Base-by-base conservation (phyloP, 2,329 filamentous ascomycete genomes). In the Graphiopsis chlorocephala region DNA sequence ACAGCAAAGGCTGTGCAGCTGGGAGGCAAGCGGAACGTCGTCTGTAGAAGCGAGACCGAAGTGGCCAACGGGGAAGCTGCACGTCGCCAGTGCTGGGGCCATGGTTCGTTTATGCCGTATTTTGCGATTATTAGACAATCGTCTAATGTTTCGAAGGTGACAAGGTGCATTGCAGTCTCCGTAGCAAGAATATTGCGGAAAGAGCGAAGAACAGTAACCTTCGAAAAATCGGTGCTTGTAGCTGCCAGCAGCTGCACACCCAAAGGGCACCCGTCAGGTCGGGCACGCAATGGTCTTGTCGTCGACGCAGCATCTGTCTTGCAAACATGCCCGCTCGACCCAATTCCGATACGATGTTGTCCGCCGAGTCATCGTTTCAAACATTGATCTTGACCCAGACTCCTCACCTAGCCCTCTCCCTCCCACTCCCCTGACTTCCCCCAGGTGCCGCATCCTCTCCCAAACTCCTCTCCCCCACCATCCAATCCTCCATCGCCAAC, bases 401-500 rank as follows among this genome's bases (percentile, higher is more conserved):
- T 1, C n/a, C 38, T 53, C 50, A 53, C 59, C 59, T 26, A 8
- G 33, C 29, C 61, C 52, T 31, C 50, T 61, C 61, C 35, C 61
- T 63, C 15, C 35, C 61, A 25, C 50, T 55, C 14, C 61, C 53
- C 48, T 63, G 52, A 33, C 48, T 55, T 28, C 29, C 48, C 29
- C 61, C 28, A 11, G 26, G 47, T 12, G 23, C 42, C 52, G 50
- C 26, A 53, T 52, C 61, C 14, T 50, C 61, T 6, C 26, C 61
- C 26, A 52, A 17, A 20, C 89, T 89, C 67, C 91, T 82, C 1
- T 91, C 90, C 2, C 93, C 93, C n/a, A 97, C 82, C 93, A 97
- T 96, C 94, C 94, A 98, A 77, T 97, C 94, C 77, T 97, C 92
- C 92, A 97, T 96, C 14, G 92, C 92, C 33, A 97, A 81, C 94